Base-by-base conservation (phyloP, 208 protist genomes). In the Phytomonas sp. region DNA sequence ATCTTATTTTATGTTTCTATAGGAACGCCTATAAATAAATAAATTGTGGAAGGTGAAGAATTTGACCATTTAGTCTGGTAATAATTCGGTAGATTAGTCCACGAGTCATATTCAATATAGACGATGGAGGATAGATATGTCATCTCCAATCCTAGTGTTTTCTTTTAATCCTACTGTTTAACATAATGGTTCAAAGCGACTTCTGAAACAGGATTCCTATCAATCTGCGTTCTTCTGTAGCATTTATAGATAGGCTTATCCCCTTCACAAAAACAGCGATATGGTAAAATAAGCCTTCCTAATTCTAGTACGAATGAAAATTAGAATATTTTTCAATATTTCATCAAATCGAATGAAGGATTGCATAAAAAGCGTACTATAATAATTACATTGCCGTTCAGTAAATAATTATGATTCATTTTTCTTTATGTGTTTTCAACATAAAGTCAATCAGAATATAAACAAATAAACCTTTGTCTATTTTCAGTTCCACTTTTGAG, bases 371-470 rank as follows among this genome's bases (percentile, higher is more conserved):
- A 51, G 2, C 20, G 40, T 51, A 17, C 40, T 51, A 15, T 20
- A 51, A 51, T 51, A 15, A 51, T 13, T 40, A 40, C 9, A 40
- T 51, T 51, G 1, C 40, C 9, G 3, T 34, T 73, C 7, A 30
- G 29, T 32, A 68, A 43, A 43, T 67, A 66, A 67, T 72, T 66
- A 69, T 40, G 37, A 34, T 34, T 71, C 28, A 32, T 67, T 67
- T 67, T 56, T 37, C 23, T 67, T 28, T 68, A 30, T 32, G 5
- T 72, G 13, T 36, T 37, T 70, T 20, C 17, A 63, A 51, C 40
- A 51, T 51, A 20, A 20, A 51, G 13, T 51, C 4, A 51, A 3
- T 40, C 1, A 64, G 9, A 64, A 64, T 68, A 62, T 28, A n/a
- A 33, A 17, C 34, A 40, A n/a, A 32, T 17, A 68, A 20, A 26